Evolutionary conservation across 345 rosid species (phyloP), one percentile per base, ranked within the genome.

Genomic region (Microthlaspi erraticum): DNA sequence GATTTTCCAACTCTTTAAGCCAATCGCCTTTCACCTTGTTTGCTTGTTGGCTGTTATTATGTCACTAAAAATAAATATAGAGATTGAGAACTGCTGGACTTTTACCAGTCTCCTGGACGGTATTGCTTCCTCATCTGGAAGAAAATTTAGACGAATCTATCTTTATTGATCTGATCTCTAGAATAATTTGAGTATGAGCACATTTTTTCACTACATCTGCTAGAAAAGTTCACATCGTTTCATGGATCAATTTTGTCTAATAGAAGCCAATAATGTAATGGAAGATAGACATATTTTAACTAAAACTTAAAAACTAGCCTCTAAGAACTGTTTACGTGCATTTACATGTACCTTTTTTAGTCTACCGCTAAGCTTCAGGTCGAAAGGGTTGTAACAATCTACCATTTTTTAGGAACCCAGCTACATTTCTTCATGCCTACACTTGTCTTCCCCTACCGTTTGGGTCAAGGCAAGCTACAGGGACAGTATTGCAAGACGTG

Each of bases 361-460:
- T 58, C 29, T 39, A 11, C 16, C 51, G 8, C 13, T 51, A 36
- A 51, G 42, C 43, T 55, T 43, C 49, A 43, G 1, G 31, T 60
- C 19, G 72, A 44, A 52, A 50, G 33, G 9, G 0, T 49, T 44
- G 14, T 75, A n/a, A 69, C 65, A 23, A 56, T 64, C 64, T 44
- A 66, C 48, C 43, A 23, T 65, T 66, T 26, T 26, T 42, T 80
- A 93, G 98, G 96, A 93, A 90, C 60, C 93, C 96, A 14, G 96
- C 97, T 49, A 83, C 96, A 29, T 93, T 93, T 85, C 89, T 93
- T 73, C 97, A 90, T 82, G 98, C 98, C 60, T 93, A 93, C 78
- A 85, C 98, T 46, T 93, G 98, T 77, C 97, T 93, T 81, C 97
- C 98, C 62, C 97, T 93, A 77, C 82, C 88, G 56, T 78, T 81